Conservation (phyloP, 108 stramenopile species). For the Ochromonas danica region DNA sequence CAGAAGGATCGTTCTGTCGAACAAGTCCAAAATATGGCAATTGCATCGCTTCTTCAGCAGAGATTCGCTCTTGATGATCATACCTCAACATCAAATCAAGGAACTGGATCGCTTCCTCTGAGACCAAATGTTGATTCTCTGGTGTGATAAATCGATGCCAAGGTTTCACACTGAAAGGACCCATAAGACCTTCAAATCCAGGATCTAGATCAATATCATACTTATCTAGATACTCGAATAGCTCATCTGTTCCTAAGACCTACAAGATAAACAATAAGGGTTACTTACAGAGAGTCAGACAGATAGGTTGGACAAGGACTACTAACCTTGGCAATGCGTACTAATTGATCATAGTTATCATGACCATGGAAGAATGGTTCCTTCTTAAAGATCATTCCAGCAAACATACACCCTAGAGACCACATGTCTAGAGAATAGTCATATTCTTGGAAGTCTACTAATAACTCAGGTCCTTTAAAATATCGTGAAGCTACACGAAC, state of each 20-base stretch:
- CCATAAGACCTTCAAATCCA: slow-evolving; percentile 93
- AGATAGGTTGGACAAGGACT: neutral
- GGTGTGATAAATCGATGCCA: slow-evolving; percentile 95
- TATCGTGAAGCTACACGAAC: slow-evolving; percentile 98
- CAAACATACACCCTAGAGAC: slow-evolving; percentile 99
- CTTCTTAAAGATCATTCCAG: slow-evolving; percentile 99
- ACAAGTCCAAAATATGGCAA: slow-evolving; percentile 97
- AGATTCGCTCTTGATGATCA: slow-evolving; percentile 84
- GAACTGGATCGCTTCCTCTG: slow-evolving; percentile 87
- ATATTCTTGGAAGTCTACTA: slow-evolving; percentile 99
- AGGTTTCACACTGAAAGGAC: slow-evolving; percentile 90
- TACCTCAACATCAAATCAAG: slow-evolving; percentile 81
- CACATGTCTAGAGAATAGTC: slow-evolving; percentile 99
- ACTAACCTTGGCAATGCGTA: slow-evolving; percentile 86
- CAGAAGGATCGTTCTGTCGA: too few species aligned
- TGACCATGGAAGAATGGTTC: slow-evolving; percentile 91
- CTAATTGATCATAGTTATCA: slow-evolving; percentile 98
- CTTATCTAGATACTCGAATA: slow-evolving; percentile 88
- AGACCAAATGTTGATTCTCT: slow-evolving; percentile 94
- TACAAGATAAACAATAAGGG: neutral
- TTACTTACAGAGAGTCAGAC: neutral
- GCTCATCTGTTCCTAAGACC: slow-evolving; percentile 91
- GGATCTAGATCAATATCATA: slow-evolving; percentile 96
- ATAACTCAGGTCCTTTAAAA: slow-evolving; percentile 98
- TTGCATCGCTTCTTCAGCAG: slow-evolving; percentile 94